Conservation (phyloP, 2,329 filamentous ascomycete genomes). For the Colletotrichum eleusines region DNA sequence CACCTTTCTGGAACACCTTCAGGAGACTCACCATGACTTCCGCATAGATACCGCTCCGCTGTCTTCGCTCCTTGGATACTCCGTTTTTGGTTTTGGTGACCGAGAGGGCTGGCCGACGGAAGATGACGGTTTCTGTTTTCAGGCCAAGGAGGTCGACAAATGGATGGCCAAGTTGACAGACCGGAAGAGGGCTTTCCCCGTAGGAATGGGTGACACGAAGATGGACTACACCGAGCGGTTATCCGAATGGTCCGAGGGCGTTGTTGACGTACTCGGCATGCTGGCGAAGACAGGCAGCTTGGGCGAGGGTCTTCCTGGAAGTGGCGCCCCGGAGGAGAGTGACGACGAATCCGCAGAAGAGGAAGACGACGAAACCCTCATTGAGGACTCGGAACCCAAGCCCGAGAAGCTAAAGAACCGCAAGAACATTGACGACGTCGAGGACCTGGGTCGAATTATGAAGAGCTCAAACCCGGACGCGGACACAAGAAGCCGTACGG, state of each 20-base stretch:
- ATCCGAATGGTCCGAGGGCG: slow-evolving; percentile 81
- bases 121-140: slow-evolving; percentile 90
- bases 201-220: slow-evolving; percentile 90
- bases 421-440: slow-evolving; percentile 78
- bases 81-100: slow-evolving; percentile 94
- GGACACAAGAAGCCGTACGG: slow-evolving; percentile 50
- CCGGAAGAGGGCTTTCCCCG: slow-evolving; percentile 86
- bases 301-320: slow-evolving; percentile 78
- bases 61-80: slow-evolving; percentile 82
- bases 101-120: slow-evolving; percentile 92
- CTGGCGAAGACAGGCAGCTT: slow-evolving; percentile 70
- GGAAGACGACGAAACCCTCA: slow-evolving; percentile 64
- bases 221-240: slow-evolving; percentile 75
- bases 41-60: slow-evolving; percentile 91
- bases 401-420: slow-evolving; percentile 56
- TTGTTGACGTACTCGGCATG: slow-evolving; percentile 76
- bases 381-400: slow-evolving; percentile 59
- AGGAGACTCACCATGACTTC: slow-evolving; percentile 97
- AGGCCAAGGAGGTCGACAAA: slow-evolving; percentile 89
- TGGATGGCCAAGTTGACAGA: slow-evolving; percentile 98
- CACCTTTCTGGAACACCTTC: slow-evolving; percentile 86
- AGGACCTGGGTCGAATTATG: slow-evolving; percentile 81
- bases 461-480: slow-evolving; percentile 58
- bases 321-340: slow-evolving; percentile 86
- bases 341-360: slow-evolving; percentile 79